phyloP scores from a whole-genome alignment of 1,139 yeast genomes.

The Arxiozyma telluris region DNA sequence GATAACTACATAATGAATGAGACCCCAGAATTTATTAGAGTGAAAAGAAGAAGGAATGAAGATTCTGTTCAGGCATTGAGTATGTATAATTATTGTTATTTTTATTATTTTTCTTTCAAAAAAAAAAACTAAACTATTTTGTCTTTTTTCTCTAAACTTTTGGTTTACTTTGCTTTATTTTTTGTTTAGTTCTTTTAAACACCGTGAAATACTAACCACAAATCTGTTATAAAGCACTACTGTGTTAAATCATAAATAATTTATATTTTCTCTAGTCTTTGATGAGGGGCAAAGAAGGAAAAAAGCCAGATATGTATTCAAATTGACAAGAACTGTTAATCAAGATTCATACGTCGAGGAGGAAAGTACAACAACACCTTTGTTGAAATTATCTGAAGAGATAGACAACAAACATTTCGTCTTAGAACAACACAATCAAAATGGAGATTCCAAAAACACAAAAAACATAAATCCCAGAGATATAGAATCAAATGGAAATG shows the following conservation, averaged over 20 bases:
- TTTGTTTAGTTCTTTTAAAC: background rate
- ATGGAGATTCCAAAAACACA: constrained; percentile 8
- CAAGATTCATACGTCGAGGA: constrained; percentile 17
- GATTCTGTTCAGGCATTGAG: constrained; percentile 79
- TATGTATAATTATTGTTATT: constrained; percentile 19
- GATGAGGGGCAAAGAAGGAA: constrained; percentile 35
- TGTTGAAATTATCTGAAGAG: constrained; percentile 21
- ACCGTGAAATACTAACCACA: background rate
- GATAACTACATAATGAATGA: constrained; percentile 3
- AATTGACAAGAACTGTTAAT: constrained; percentile 30
- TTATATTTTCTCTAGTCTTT: constrained; percentile 23
- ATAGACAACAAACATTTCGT: constrained; percentile 25
- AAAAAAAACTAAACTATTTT: too few species aligned
- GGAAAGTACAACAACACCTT: constrained; percentile 18
- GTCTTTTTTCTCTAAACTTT: background rate
- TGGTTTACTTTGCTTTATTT: too few species aligned
- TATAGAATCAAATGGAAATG: background rate
- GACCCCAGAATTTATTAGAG: constrained; percentile 55
- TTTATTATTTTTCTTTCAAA: too few species aligned
- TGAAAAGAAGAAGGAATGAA: constrained; percentile 76
- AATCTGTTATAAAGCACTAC: background rate
- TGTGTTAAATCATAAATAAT: background rate
- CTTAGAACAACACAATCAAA: constrained; percentile 20
- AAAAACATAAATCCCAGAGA: background rate
- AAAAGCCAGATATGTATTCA: constrained; percentile 25